Evolutionary conservation across 1,284 basidiomycete genomes (phyloP).

Genomic region (Leccinum colubrinum): DNA sequence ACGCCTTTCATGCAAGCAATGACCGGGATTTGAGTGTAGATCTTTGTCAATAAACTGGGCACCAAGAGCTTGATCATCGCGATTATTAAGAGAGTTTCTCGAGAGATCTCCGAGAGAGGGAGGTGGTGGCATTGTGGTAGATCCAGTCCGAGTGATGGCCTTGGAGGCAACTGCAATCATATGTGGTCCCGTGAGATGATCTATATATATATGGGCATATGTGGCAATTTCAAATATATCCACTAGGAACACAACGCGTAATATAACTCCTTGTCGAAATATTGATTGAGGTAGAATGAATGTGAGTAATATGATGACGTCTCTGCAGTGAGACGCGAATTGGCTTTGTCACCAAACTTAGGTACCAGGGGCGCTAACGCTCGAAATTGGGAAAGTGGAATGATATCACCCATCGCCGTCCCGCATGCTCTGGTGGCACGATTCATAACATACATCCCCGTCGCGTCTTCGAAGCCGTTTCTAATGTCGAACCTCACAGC

Average conservation of each 20-base stretch:
- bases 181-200: background rate
- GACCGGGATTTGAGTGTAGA: background rate
- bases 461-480: background rate
- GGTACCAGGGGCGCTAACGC: constrained; percentile 22
- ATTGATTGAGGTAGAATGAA: constrained; percentile 31
- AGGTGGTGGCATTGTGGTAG: background rate
- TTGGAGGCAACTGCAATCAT: too few relatives aligned
- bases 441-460: constrained; percentile 25
- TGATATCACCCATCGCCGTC: constrained; percentile 25
- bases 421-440: constrained; percentile 12
- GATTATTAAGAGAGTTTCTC: background rate
- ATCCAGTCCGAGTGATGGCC: too few relatives aligned
- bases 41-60: background rate
- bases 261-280: constrained; percentile 31
- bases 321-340: constrained; percentile 20
- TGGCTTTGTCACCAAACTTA: constrained; percentile 25
- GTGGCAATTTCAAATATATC: background rate
- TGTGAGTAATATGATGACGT: constrained; percentile 21
- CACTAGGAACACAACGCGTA: background rate
- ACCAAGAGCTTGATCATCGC: background rate
- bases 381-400: constrained; percentile 23
- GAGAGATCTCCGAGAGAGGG: background rate
- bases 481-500: too few relatives aligned
- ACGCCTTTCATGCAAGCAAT: background rate
- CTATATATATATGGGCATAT: background rate